Evolutionary conservation across 257 asterid genomes (phyloP), one percentile per base, ranked within the genome.

Genomic region (Linaria vulgaris): DNA sequence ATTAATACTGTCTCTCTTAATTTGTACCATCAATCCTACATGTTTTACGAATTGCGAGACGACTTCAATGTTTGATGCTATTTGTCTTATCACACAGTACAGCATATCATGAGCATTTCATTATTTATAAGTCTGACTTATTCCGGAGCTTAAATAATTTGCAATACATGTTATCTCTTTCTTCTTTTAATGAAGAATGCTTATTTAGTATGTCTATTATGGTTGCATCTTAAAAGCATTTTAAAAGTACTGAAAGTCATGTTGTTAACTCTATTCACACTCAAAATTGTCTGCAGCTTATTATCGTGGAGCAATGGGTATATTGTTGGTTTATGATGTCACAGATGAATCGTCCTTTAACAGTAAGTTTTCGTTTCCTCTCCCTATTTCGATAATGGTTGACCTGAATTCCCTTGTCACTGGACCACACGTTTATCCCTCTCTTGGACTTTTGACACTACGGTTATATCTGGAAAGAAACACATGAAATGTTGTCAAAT

Each of bases 291-390:
- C 44, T 59, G 61, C 85, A 82, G 88, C 88, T 64, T 82, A 82
- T 74, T 82, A 74, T 59, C 82, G 89, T 61, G 86, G 84, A 65
- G 89, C 89, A 12, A 83, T 80, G 86, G 89, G 84, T 68, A 80
- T 83, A 72, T 71, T 80, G 82, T 77, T 83, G 66, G 89, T 83
- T 69, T 83, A 83, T 25, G 88, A 83, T 67, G 88, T 83, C 54
- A 83, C 86, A 14, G 88, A 83, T 62, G 86, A 83, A 63, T 76
- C 86, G 15, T 83, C 88, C 48, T 83, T 83, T 56, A 82, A 82
- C 78, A 82, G 88, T 82, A 74, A 79, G 77, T 58, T 41, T 64
- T 74, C 68, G 34, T 71, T 47, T n/a, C 54, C 23, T 48, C 59
- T 31, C 24, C 12, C 3, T 66, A 63, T 43, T 61, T 52, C 44